These are phyloP conservation scores for Zanthoxylum bungeanum DNA, from an alignment of 345 rosid species.

Conservation along the genomic window DNA sequence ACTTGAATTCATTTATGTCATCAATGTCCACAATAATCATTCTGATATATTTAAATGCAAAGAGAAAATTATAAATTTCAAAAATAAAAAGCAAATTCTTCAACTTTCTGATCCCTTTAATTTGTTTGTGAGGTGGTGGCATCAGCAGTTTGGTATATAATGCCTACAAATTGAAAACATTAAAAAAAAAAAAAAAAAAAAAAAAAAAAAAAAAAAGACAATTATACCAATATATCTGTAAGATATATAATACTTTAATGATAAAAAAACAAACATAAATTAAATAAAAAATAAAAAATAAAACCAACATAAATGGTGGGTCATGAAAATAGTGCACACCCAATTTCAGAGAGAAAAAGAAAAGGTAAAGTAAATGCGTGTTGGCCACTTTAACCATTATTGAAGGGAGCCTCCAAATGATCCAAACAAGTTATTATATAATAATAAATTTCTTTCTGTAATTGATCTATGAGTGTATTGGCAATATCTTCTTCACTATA, in stretches of 20 bases:
- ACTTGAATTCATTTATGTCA: slow-evolving; percentile 26
- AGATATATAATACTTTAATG: background rate
- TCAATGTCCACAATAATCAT: slow-evolving; percentile 19
- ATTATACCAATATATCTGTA: background rate
- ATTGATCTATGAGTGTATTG: slow-evolving; percentile 8
- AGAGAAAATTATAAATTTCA: background rate
- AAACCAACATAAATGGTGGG: slow-evolving; percentile 4
- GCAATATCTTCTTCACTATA: slow-evolving; percentile 18
- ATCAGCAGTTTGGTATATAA: background rate
- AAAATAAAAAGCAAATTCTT: background rate
- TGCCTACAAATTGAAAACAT: too few species aligned
- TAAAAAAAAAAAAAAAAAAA: too few species aligned
- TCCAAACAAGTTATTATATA: slow-evolving; percentile 25
- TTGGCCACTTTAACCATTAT: slow-evolving; percentile 32
- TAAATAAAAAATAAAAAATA: too few species aligned
- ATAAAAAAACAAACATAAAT: background rate
- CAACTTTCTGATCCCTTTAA: background rate
- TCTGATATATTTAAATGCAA: background rate
- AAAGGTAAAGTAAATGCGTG: slow-evolving; percentile 10
- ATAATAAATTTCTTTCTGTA: slow-evolving; percentile 7
- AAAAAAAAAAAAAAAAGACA: background rate
- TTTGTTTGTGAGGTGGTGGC: background rate
- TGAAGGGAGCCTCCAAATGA: slow-evolving; percentile 14
- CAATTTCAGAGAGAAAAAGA: background rate
- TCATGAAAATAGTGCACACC: slow-evolving; percentile 4